phyloP scores from a whole-genome alignment of 345 rosid genomes.

The Salix suchowensis region DNA sequence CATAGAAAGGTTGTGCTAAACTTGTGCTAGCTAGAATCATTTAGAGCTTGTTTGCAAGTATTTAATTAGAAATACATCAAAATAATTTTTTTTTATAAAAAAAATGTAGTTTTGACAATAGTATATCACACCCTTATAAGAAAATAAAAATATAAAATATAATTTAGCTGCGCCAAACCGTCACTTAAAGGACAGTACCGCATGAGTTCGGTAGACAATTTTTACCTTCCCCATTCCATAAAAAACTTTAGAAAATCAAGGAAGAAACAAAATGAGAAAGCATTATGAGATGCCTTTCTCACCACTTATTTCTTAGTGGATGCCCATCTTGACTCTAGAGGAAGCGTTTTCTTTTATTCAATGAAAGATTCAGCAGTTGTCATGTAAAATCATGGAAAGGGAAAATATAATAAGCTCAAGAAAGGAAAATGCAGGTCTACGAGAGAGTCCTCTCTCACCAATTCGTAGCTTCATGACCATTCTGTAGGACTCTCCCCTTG shows the following conservation, averaged over 20 bases:
- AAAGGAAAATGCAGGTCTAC: constrained; percentile 1
- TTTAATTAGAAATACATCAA: too few relatives aligned
- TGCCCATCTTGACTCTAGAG: constrained; percentile 14
- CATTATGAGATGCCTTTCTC: background rate
- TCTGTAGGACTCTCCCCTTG: background rate
- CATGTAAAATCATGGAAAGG: constrained; percentile 20
- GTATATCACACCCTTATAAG: too few relatives aligned
- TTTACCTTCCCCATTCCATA: background rate
- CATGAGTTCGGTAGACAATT: background rate
- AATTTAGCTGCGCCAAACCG: too few relatives aligned
- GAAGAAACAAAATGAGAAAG: background rate
- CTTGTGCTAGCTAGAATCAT: too few relatives aligned
- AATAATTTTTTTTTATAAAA: too few relatives aligned
- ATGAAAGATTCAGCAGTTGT: constrained; percentile 21
- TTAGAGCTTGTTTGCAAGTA: too few relatives aligned
- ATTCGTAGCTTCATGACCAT: background rate
- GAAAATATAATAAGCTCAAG: background rate
- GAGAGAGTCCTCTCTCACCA: background rate
- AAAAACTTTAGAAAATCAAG: background rate
- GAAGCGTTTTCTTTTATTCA: background rate
- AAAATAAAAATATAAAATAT: too few relatives aligned
- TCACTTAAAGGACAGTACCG: too few relatives aligned
- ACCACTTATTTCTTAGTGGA: constrained; percentile 2
- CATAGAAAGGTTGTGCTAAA: too few relatives aligned
- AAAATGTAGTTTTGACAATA: too few relatives aligned